Percentiles rank a stretch among this genome's conserved stretches.
Evolutionary conservation across 805 yeast species (phyloP).

Genomic region (Lipomyces starkeyi): DNA sequence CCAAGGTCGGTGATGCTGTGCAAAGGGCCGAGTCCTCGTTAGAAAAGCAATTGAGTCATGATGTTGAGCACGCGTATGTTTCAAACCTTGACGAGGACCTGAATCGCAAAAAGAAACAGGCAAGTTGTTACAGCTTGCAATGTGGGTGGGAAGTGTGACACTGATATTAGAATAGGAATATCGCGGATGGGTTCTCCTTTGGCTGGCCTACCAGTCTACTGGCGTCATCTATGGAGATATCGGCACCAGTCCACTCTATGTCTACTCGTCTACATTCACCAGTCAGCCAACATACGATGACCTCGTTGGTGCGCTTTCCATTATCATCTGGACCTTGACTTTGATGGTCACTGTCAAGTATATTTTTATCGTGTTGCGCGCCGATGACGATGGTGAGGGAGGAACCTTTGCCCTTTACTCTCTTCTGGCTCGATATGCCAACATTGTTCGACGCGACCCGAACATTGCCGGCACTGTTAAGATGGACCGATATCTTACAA

Average conservation of each 20-base stretch:
- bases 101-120: too few relatives aligned
- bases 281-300: constrained; percentile 49
- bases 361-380: constrained; percentile 55
- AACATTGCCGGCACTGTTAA: not conserved
- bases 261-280: constrained; percentile 49
- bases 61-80: too few relatives aligned
- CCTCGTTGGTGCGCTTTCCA: constrained; percentile 56
- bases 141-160: too few relatives aligned
- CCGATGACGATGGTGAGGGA: constrained; percentile 65
- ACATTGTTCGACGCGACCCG: constrained; percentile 1
- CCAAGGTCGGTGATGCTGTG: too few relatives aligned
- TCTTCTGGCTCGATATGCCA: constrained; percentile 54
- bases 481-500: constrained; percentile 3
- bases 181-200: too few relatives aligned
- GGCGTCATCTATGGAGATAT: constrained; percentile 59
- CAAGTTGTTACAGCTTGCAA: too few relatives aligned
- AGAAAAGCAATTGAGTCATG: too few relatives aligned
- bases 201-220: too few relatives aligned
- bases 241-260: constrained; percentile 64
- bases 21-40: too few relatives aligned
- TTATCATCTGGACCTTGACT: constrained; percentile 61
- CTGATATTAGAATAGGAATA: too few relatives aligned
- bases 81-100: too few relatives aligned
- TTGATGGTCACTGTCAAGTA: constrained; percentile 59
- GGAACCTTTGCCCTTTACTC: constrained; percentile 67